These are phyloP conservation scores for Trichoderma sp. DNA, from an alignment of 2,329 filamentous ascomycete species.

Conservation along the genomic window DNA sequence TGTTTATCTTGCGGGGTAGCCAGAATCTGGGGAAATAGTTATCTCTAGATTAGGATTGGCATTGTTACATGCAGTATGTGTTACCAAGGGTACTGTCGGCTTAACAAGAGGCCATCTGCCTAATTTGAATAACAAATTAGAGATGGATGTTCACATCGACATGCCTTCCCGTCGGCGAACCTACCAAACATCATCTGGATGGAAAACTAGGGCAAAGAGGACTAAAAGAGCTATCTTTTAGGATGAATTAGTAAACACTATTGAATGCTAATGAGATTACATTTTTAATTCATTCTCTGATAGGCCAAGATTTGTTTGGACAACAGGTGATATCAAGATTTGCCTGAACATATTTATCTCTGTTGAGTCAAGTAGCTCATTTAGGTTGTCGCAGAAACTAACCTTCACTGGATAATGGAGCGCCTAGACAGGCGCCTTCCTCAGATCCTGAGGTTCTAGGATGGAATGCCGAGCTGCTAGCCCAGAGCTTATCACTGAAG, in stretches of 20 bases:
- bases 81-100: background rate
- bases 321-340: background rate
- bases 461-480: background rate
- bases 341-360: background rate
- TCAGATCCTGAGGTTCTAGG: background rate
- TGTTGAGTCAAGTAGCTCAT: background rate
- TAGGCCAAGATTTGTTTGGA: background rate
- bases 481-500: background rate
- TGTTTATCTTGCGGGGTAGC: background rate
- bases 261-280: background rate
- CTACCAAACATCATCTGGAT: background rate
- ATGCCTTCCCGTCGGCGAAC: background rate
- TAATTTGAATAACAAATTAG: background rate
- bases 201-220: background rate
- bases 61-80: background rate
- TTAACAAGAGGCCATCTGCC: background rate
- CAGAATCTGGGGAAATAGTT: background rate
- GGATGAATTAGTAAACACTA: background rate
- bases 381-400: background rate
- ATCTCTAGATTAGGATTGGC: background rate
- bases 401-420: background rate
- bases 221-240: background rate
- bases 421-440: background rate
- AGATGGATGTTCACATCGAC: background rate
- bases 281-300: background rate